A percentile compares a stretch with the other conserved stretches of the same genome.
These are phyloP conservation scores for Cercophora scortea DNA, from an alignment of 495 filamentous ascomycete species.

Conservation along the genomic window DNA sequence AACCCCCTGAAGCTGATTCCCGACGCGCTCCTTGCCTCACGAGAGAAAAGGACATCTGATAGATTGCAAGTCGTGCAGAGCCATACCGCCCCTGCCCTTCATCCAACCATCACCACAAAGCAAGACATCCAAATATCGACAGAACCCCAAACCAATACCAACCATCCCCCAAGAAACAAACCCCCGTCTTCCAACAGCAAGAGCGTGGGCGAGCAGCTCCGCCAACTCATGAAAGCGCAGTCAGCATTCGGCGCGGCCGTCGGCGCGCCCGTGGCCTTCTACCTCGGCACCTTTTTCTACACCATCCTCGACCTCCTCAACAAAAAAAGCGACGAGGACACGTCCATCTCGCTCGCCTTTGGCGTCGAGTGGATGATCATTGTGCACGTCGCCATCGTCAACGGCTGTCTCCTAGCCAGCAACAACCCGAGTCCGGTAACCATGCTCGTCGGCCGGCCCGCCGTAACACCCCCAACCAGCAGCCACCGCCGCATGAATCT, in stretches of 20 bases:
- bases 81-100: no score
- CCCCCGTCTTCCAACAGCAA: background rate
- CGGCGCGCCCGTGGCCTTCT: conserved; percentile 41
- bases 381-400: conserved; percentile 6
- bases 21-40: no score
- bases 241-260: conserved; percentile 37
- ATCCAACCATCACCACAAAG: no score
- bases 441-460: background rate
- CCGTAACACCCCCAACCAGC: background rate
- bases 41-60: no score
- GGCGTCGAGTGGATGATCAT: conserved; percentile 30
- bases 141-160: no score
- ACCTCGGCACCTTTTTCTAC: conserved; percentile 35
- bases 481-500: background rate
- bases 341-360: conserved; percentile 36
- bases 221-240: background rate
- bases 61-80: no score
- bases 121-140: no score
- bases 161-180: no score
- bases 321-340: conserved; percentile 33
- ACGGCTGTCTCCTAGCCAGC: conserved; percentile 2
- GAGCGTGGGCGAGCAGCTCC: background rate
- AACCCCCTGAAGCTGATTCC: no score
- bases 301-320: conserved; percentile 27
- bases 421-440: conserved; percentile 4